Conservation (phyloP, 805 yeast genomes). For the Ogataea paraovalis region DNA sequence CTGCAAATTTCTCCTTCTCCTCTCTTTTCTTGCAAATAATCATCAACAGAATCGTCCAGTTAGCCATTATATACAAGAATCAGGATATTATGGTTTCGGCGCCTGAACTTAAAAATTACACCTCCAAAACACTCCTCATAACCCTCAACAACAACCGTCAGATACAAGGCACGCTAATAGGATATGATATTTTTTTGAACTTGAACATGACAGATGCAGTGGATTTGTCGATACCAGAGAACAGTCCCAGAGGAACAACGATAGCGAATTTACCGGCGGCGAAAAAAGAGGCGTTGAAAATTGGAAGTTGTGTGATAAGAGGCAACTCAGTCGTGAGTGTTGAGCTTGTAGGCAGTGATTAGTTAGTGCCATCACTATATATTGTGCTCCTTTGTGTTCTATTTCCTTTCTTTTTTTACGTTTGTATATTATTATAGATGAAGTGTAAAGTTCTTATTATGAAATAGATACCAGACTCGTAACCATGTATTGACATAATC, state of each 20-base stretch:
- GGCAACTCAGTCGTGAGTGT: slow-evolving; percentile 51
- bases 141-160: slow-evolving; percentile 76
- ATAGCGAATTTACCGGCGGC: neutral
- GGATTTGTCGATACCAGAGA: slow-evolving; percentile 9
- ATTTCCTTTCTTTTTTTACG: neutral
- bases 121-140: slow-evolving; percentile 71
- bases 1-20: no score
- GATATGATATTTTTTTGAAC: slow-evolving; percentile 63
- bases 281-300: slow-evolving; percentile 16
- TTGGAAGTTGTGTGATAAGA: slow-evolving; percentile 41
- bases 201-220: slow-evolving; percentile 30
- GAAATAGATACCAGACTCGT: no score
- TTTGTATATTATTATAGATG: neutral
- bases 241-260: neutral
- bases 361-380: neutral
- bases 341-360: slow-evolving; percentile 33
- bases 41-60: no score
- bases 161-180: slow-evolving; percentile 77
- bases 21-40: no score
- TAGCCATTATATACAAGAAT: neutral
- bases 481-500: no score
- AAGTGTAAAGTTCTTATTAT: neutral
- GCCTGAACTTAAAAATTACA: slow-evolving; percentile 49
- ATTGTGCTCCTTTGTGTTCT: neutral
- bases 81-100: slow-evolving; percentile 36